Conservation (phyloP, 2,329 filamentous ascomycete species). For the Atkinsonella texensis region DNA sequence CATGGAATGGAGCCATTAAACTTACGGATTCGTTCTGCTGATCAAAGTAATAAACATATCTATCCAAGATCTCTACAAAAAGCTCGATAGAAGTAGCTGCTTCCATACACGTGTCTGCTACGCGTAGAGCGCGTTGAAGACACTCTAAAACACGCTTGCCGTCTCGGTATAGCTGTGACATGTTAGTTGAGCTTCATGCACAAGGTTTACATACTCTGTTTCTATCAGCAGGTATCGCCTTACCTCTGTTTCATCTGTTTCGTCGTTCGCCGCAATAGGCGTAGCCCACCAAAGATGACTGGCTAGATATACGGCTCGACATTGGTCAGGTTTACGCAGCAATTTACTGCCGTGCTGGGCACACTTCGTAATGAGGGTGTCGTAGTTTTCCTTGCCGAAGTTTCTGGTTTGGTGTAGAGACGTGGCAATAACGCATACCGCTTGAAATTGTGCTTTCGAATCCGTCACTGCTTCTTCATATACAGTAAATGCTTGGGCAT, state of each 20-base stretch:
- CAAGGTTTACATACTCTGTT: neutral
- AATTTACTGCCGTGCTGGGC: slow-evolving; percentile 94
- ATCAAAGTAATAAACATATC: slow-evolving; percentile 99
- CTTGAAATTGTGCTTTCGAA: slow-evolving; percentile 93
- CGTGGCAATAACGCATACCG: slow-evolving; percentile 85
- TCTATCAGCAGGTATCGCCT: slow-evolving; percentile 9
- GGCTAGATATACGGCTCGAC: slow-evolving; percentile 87
- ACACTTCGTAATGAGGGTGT: slow-evolving; percentile 95
- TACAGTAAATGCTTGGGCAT: slow-evolving; percentile 93
- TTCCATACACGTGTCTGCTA: slow-evolving; percentile 98
- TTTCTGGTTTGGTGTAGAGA: slow-evolving; percentile 79
- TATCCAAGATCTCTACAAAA: slow-evolving; percentile 95
- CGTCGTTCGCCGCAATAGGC: slow-evolving; percentile 62
- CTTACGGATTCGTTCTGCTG: slow-evolving; percentile 89
- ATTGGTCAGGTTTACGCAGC: slow-evolving; percentile 95
- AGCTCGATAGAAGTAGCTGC: slow-evolving; percentile 93
- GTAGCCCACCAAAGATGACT: slow-evolving; percentile 98
- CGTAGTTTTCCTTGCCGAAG: slow-evolving; percentile 95
- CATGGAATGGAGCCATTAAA: neutral
- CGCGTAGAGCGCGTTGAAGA: slow-evolving; percentile 83
- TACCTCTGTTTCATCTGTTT: slow-evolving; percentile 72
- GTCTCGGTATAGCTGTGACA: slow-evolving; percentile 76
- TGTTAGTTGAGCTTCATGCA: slow-evolving; percentile 11
- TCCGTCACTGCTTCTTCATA: slow-evolving; percentile 96
- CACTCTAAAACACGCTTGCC: slow-evolving; percentile 96